These are phyloP conservation scores for Malassezia slooffiae DNA, from an alignment of 1,284 basidiomycete genomes.

Conservation along the genomic window DNA sequence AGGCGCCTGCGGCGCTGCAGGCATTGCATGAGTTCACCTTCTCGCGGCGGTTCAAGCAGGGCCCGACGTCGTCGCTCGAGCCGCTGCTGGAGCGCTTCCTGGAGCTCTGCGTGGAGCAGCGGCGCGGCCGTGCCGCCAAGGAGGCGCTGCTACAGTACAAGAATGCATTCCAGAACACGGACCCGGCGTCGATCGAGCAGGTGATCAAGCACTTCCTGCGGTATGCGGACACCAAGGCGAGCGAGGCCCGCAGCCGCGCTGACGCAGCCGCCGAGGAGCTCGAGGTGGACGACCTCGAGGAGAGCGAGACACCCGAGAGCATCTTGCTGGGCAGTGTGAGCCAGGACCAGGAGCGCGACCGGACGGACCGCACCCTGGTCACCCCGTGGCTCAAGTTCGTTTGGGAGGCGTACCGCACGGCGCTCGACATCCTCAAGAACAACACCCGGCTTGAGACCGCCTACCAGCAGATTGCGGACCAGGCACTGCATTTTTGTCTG, in stretches of 20 bases:
- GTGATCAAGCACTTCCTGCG: slow-evolving; percentile 83
- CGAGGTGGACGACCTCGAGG: slow-evolving; percentile 50
- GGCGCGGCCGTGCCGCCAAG: slow-evolving; percentile 84
- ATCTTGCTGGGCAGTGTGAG: slow-evolving; percentile 77
- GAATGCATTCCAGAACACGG: slow-evolving; percentile 70
- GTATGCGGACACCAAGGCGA: slow-evolving; percentile 66
- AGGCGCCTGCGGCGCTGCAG: slow-evolving; percentile 75
- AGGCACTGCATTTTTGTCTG: slow-evolving; percentile 93
- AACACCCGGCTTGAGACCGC: slow-evolving; percentile 86
- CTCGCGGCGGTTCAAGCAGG: slow-evolving; percentile 86
- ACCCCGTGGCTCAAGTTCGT: slow-evolving; percentile 96
- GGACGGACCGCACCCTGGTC: slow-evolving; percentile 87
- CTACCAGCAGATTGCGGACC: slow-evolving; percentile 95
- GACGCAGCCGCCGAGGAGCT: slow-evolving; percentile 43
- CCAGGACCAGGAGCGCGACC: slow-evolving; percentile 82
- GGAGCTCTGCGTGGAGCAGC: slow-evolving; percentile 90
- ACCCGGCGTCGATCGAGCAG: slow-evolving; percentile 78
- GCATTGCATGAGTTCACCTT: slow-evolving; percentile 82
- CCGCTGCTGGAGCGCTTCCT: slow-evolving; percentile 83
- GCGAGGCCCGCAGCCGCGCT: slow-evolving; percentile 41
- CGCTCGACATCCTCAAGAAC: slow-evolving; percentile 91
- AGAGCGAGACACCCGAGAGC: slow-evolving; percentile 78
- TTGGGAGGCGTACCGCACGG: slow-evolving; percentile 96
- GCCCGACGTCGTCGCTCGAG: slow-evolving; percentile 76
- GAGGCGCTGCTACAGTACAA: slow-evolving; percentile 75